These are phyloP conservation scores for Tagetes erecta DNA, from an alignment of 129 eudicot genomes.

Conservation along the genomic window DNA sequence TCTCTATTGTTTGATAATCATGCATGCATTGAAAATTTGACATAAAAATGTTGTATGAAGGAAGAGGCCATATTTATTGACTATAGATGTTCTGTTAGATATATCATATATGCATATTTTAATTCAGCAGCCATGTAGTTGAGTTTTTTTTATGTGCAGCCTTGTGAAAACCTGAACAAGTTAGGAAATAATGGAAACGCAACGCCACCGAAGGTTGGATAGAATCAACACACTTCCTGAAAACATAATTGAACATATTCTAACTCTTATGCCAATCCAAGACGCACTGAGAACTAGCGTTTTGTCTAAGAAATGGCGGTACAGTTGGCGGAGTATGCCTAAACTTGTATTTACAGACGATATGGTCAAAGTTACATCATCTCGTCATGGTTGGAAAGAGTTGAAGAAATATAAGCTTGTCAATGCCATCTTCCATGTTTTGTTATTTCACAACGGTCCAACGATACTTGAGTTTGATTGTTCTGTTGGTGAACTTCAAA, in stretches of 20 bases:
- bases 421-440: constrained; percentile 21
- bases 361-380: neutral
- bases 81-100: too few relatives aligned
- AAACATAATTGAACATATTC: neutral
- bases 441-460: constrained; percentile 21
- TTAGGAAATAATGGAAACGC: too few relatives aligned
- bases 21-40: too few relatives aligned
- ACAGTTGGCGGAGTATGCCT: constrained; percentile 24
- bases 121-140: too few relatives aligned
- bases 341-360: constrained; percentile 1
- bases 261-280: constrained; percentile 22
- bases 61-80: too few relatives aligned
- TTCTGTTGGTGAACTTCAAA: neutral
- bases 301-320: constrained; percentile 34
- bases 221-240: constrained; percentile 24
- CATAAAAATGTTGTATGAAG: too few relatives aligned
- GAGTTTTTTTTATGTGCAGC: too few relatives aligned
- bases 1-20: too few relatives aligned
- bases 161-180: too few relatives aligned
- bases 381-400: neutral
- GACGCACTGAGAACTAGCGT: constrained; percentile 39
- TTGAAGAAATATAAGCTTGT: constrained; percentile 5
- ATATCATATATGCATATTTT: too few relatives aligned
- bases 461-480: neutral
- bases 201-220: neutral